These are phyloP conservation scores for Amaranthus tricolor DNA, from an alignment of 179 eudicot genomes.

Conservation along the genomic window DNA sequence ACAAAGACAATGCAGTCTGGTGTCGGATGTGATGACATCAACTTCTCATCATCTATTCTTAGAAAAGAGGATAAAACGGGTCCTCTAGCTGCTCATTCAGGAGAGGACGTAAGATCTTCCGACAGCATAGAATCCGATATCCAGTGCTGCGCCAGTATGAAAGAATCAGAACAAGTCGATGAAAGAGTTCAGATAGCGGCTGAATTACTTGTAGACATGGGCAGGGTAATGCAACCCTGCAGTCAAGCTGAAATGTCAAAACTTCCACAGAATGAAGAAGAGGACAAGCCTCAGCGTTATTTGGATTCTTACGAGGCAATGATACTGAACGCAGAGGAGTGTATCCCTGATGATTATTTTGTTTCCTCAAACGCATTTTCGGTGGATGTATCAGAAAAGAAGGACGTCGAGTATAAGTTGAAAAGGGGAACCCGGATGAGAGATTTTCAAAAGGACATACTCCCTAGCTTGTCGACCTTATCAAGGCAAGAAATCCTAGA, in stretches of 20 bases:
- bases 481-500: conserved; percentile 63
- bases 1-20: conserved; percentile 37
- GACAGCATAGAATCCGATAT: conserved; percentile 28
- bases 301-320: conserved; percentile 59
- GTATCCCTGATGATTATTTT: conserved; percentile 40
- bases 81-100: conserved; percentile 19
- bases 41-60: conserved; percentile 18
- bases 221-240: conserved; percentile 14
- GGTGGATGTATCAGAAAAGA: conserved; percentile 32
- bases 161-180: conserved; percentile 36
- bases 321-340: conserved; percentile 47
- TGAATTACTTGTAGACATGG: conserved; percentile 38
- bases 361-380: conserved; percentile 45
- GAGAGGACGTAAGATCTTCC: conserved; percentile 32
- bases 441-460: conserved; percentile 69
- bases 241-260: conserved; percentile 14
- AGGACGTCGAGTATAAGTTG: conserved; percentile 37
- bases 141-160: conserved; percentile 16
- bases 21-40: conserved; percentile 29
- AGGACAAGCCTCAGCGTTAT: conserved; percentile 41
- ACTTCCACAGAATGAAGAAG: conserved; percentile 21
- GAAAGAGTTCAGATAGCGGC: conserved; percentile 39
- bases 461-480: conserved; percentile 52
- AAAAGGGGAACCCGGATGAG: conserved; percentile 70
- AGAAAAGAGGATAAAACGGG: conserved; percentile 13